Conservation (phyloP, 768 basidiomycete genomes). For the Leccinum disarticulatum region DNA sequence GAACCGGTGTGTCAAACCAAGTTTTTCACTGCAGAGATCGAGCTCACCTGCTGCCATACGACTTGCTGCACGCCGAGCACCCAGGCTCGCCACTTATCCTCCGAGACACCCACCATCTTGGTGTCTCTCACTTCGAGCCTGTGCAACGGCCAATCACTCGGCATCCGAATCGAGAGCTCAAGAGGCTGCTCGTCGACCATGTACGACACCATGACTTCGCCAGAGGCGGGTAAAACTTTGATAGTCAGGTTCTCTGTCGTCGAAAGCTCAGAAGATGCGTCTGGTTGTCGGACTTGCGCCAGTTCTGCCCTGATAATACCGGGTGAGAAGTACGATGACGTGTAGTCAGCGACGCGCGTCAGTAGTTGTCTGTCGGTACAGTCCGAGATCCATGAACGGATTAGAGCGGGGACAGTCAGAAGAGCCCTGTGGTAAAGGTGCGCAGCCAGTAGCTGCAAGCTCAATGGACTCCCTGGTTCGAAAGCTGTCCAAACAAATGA, state of each 20-base stretch:
- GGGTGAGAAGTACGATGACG: conserved; percentile 84
- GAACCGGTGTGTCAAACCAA: background rate
- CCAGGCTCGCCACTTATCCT: conserved; percentile 92
- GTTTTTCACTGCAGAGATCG: conserved; percentile 5
- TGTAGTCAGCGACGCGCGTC: conserved; percentile 73
- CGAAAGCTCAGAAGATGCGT: conserved; percentile 48
- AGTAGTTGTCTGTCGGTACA: conserved; percentile 89
- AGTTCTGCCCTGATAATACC: conserved; percentile 83
- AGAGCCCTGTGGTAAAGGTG: conserved; percentile 90
- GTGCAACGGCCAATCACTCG: conserved; percentile 87
- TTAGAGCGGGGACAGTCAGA: conserved; percentile 77
- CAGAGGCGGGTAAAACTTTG: conserved; percentile 68
- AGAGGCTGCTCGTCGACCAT: conserved; percentile 91
- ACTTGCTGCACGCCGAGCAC: conserved; percentile 89
- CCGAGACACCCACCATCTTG: conserved; percentile 82
- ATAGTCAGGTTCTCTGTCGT: conserved; percentile 77
- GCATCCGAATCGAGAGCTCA: conserved; percentile 85
- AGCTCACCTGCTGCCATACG: conserved; percentile 77
- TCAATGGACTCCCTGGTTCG: conserved; percentile 49
- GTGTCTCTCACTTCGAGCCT: conserved; percentile 86
- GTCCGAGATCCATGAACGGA: conserved; percentile 82
- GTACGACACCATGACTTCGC: conserved; percentile 85
- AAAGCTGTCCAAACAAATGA: conserved; percentile 44
- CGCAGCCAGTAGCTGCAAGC: conserved; percentile 69
- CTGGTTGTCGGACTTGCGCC: conserved; percentile 62